Conservation (phyloP, 768 basidiomycete genomes). For the Mycena floridula region DNA sequence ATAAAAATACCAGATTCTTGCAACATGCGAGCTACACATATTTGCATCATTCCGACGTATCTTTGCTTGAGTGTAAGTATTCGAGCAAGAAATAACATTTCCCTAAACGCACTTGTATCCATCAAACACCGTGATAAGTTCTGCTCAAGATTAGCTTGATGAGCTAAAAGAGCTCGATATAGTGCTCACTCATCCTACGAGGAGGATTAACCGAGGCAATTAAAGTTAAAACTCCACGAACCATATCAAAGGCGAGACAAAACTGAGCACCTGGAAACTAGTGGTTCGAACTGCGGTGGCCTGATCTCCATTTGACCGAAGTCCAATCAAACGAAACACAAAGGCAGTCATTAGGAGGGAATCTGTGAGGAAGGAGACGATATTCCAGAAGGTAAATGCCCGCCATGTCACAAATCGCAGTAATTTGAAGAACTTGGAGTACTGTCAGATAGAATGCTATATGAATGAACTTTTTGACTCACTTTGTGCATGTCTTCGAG, state of each 20-base stretch:
- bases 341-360: constrained; percentile 70
- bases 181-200: constrained; percentile 72
- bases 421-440: constrained; percentile 60
- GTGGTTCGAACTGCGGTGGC: constrained; percentile 37
- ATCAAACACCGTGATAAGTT: constrained; percentile 75
- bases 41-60: constrained; percentile 90
- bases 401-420: constrained; percentile 73
- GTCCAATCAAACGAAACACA: constrained; percentile 57
- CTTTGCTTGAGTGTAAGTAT: constrained; percentile 24
- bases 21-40: constrained; percentile 89
- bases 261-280: constrained; percentile 88
- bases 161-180: too few species aligned
- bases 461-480: too few species aligned
- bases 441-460: too few species aligned
- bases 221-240: constrained; percentile 25
- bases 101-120: constrained; percentile 58
- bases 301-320: constrained; percentile 30
- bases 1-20: constrained; percentile 92
- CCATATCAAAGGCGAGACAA: constrained; percentile 87
- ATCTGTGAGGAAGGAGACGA: constrained; percentile 68
- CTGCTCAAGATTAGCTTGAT: constrained; percentile 33
- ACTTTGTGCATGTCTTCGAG: constrained; percentile 56
- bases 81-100: not conserved
- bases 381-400: constrained; percentile 78
- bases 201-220: not conserved